Evolutionary conservation across 805 yeast genomes (phyloP).

Genomic region (Kregervanrija delftensis): DNA sequence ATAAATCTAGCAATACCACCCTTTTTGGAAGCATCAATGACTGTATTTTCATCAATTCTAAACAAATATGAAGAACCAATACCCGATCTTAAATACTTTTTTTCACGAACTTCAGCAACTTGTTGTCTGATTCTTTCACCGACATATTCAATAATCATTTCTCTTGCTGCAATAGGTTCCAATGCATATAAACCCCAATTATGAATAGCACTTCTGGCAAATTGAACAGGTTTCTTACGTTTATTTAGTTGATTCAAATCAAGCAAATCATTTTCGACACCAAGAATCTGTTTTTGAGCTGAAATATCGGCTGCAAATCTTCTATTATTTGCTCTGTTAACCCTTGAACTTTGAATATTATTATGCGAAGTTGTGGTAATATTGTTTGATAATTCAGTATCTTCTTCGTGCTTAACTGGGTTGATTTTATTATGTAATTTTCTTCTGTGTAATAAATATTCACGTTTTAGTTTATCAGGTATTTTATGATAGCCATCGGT

Average conservation of each 20-base stretch:
- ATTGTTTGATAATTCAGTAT: constrained; percentile 25
- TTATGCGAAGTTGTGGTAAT: constrained; percentile 20
- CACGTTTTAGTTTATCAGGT: constrained; percentile 63
- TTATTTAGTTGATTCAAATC: constrained; percentile 83
- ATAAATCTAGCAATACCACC: constrained; percentile 97
- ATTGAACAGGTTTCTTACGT: constrained; percentile 90
- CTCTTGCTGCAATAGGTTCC: constrained; percentile 92
- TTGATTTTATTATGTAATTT: constrained; percentile 62
- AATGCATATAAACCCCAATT: constrained; percentile 97
- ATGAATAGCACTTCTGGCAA: constrained; percentile 94
- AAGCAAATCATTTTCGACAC: constrained; percentile 74
- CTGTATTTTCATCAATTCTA: constrained; percentile 88
- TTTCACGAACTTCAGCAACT: constrained; percentile 89
- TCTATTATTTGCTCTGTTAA: constrained; percentile 79
- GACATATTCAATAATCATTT: constrained; percentile 96
- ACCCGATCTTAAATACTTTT: constrained; percentile 78
- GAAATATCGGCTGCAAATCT: constrained; percentile 85
- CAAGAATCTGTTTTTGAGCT: constrained; percentile 70
- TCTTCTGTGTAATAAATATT: constrained; percentile 78
- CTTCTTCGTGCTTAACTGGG: constrained; percentile 59
- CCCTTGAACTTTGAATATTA: constrained; percentile 65
- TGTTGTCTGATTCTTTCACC: constrained; percentile 93
- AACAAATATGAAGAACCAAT: constrained; percentile 93
- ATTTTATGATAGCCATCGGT: constrained; percentile 71
- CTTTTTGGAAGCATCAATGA: constrained; percentile 93